These are phyloP conservation scores for Saxispiralis lemnorum DNA, from an alignment of 495 filamentous ascomycete species.

Conservation along the genomic window DNA sequence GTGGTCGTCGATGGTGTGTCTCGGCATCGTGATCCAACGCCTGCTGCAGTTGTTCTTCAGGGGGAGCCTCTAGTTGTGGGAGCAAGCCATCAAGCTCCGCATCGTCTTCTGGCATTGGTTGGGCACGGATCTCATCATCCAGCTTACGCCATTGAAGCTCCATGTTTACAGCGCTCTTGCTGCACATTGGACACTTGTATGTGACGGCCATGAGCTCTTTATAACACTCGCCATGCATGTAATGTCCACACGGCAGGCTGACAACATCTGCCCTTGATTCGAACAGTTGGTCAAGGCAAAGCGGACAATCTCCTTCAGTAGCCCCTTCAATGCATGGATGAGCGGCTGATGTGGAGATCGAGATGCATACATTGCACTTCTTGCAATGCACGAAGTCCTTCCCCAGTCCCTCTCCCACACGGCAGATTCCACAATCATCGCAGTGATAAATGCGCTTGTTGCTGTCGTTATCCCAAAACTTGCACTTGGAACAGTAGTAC, in stretches of 20 bases:
- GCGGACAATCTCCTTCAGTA: conserved; percentile 93
- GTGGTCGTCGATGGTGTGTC: conserved; percentile 3
- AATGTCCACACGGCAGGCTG: conserved; percentile 91
- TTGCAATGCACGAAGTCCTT: conserved; percentile 98
- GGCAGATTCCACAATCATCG: conserved; percentile 86
- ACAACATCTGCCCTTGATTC: conserved; percentile 77
- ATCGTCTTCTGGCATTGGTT: conserved; percentile 61
- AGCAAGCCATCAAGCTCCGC: conserved; percentile 11
- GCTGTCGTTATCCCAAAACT: conserved; percentile 88
- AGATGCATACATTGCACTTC: conserved; percentile 55
- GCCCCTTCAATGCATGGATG: conserved; percentile 91
- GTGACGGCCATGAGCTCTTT: conserved; percentile 66
- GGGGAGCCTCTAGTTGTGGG: background rate
- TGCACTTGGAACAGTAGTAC: conserved; percentile 90
- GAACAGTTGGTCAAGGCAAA: conserved; percentile 95
- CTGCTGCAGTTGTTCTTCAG: too few relatives aligned
- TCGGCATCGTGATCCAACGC: background rate
- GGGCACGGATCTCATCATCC: conserved; percentile 63
- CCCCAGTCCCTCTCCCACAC: conserved; percentile 75
- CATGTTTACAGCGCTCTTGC: conserved; percentile 88
- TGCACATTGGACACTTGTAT: conserved; percentile 91
- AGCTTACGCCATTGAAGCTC: conserved; percentile 82
- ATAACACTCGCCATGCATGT: conserved; percentile 79
- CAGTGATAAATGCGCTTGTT: conserved; percentile 94
- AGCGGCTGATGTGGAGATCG: conserved; percentile 57